These are phyloP conservation scores for Gastrodia elata DNA, from an alignment of 106 monocot species.

Conservation along the genomic window DNA sequence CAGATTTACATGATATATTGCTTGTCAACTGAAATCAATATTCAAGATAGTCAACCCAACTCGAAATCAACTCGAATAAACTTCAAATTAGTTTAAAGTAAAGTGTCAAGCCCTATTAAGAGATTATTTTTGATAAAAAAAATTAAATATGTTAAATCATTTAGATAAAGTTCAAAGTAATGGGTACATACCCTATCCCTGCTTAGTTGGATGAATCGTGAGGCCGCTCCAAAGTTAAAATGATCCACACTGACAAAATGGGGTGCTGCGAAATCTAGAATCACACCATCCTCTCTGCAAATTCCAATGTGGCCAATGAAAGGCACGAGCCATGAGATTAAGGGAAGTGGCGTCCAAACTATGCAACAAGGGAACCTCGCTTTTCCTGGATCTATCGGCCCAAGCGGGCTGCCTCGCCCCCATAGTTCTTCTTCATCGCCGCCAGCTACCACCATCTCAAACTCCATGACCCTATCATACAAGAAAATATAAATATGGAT, in stretches of 20 bases:
- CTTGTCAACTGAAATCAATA: too few species aligned
- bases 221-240: conserved; percentile 73
- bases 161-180: neutral
- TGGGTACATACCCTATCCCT: conserved; percentile 40
- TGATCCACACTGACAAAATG: conserved; percentile 85
- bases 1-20: too few species aligned
- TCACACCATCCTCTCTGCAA: conserved; percentile 93
- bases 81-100: too few species aligned
- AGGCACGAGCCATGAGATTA: conserved; percentile 90
- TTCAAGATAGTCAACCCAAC: too few species aligned
- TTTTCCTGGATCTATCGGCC: conserved; percentile 60
- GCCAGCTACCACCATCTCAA: conserved; percentile 10
- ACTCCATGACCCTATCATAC: conserved; percentile 19
- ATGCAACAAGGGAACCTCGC: conserved; percentile 90
- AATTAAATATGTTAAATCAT: too few species aligned
- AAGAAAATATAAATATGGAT: neutral
- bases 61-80: too few species aligned
- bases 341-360: conserved; percentile 83
- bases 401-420: conserved; percentile 14
- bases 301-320: conserved; percentile 92
- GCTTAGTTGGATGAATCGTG: conserved; percentile 73
- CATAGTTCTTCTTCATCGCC: conserved; percentile 15
- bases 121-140: neutral
- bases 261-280: conserved; percentile 90
- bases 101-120: too few species aligned